Base-by-base conservation (phyloP, 106 monocot genomes). In the Iris macrosiphon region DNA sequence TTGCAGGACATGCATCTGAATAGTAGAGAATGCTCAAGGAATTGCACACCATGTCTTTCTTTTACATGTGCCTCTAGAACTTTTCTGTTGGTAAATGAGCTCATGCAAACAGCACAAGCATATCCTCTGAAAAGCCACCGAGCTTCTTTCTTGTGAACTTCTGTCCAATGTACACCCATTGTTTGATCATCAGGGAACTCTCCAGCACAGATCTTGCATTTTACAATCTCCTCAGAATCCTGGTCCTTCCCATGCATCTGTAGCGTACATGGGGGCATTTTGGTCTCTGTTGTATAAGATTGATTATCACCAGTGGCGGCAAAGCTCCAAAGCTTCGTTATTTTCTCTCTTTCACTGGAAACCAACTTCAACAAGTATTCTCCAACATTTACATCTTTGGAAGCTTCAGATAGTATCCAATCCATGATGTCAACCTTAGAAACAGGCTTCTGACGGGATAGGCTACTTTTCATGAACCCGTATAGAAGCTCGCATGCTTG, bases 71-170 rank as follows among this genome's bases (percentile, higher is more conserved):
- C 49, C 55, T 85, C 81, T 4, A 89, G 74, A 65, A 85, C 81
- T 69, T 89, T 95, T 54, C 72, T 81, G 44, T 82, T 89, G 37
- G 85, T 85, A 61, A 89, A 95, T 41, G 76, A 73, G 44, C 56
- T 71, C 81, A 68, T 78, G 74, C 95, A 95, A 30, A 79, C 60
- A 25, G 72, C 71, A 69, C 95, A 95, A 51, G 85, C 85, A 75
- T 79, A 95, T 38, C 95, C 95, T 75, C 81, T 73, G 43, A 85
- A 89, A 40, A 89, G 74, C 72, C 74, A 79, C 17, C 82, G 81
- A 49, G 75, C 76, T 85, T 95, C 89, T 60, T 81, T 95, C 63
- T 95, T 95, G 75, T 95, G 95, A 41, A 71, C 50, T 32, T 85
- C 65, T 55, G 48, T 69, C 89, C 89, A 95, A 51, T 95, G 95